A percentile compares a stretch with the other conserved stretches of the same genome.
Conservation (phyloP, 2,329 filamentous ascomycete genomes). For the Chaetomiaceae sp. region DNA sequence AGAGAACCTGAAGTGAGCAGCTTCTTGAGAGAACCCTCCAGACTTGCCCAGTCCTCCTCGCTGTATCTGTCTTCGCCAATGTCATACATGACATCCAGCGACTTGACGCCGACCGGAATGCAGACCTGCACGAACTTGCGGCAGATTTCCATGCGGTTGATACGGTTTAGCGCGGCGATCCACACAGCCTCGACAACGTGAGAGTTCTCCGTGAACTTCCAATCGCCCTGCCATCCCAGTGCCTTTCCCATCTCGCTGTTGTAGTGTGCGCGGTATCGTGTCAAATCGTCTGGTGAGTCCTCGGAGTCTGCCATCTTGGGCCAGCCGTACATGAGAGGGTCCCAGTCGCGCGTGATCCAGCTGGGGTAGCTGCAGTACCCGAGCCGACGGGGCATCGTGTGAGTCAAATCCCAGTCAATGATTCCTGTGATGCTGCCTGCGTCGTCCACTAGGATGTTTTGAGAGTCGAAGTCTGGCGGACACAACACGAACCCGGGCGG, state of each 20-base stretch:
- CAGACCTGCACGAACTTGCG: conserved; percentile 2
- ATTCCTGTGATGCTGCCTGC: conserved; percentile 31
- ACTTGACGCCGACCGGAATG: background rate
- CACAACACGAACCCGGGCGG: conserved; percentile 14
- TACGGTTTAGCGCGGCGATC: conserved; percentile 5
- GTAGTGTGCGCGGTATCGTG: conserved; percentile 6
- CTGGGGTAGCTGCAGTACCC: conserved; percentile 18
- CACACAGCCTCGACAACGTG: conserved; percentile 8
- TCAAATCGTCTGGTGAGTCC: background rate
- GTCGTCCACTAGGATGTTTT: conserved; percentile 37
- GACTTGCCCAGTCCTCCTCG: too few species aligned
- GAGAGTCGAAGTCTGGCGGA: conserved; percentile 19
- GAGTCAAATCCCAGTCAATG: conserved; percentile 37
- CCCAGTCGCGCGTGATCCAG: conserved; percentile 12
- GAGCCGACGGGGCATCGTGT: conserved; percentile 32
- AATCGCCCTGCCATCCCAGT: background rate
- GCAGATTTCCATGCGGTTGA: conserved; percentile 5
- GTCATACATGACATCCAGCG: too few species aligned
- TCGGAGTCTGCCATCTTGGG: conserved; percentile 19
- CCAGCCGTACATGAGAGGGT: conserved; percentile 18
- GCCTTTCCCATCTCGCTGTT: conserved; percentile 2
- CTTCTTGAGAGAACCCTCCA: too few species aligned
- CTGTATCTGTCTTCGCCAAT: too few species aligned
- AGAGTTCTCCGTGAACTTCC: background rate
- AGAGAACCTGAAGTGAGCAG: too few species aligned